Conservation (phyloP, 2,329 filamentous ascomycete species). For the Beauveria sp. region DNA sequence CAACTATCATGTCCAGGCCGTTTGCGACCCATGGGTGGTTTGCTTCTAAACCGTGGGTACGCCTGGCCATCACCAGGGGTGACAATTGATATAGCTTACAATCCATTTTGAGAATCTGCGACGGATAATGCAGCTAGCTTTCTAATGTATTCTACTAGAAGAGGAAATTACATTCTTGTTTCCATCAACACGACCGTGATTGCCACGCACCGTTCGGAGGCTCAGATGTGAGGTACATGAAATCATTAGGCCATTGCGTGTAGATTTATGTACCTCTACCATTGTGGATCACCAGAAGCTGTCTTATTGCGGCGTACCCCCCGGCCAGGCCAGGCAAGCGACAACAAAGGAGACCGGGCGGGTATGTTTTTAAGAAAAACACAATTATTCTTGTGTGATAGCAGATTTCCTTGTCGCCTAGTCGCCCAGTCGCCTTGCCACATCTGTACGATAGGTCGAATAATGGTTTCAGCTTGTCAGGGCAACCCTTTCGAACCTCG, state of each 20-base stretch:
- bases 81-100: neutral
- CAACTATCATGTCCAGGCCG: slow-evolving; percentile 29
- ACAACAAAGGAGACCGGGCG: too few relatives aligned
- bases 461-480: too few relatives aligned
- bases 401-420: too few relatives aligned
- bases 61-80: neutral
- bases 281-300: too few relatives aligned
- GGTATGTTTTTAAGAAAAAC: too few relatives aligned
- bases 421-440: too few relatives aligned
- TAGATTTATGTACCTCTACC: neutral
- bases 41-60: slow-evolving; percentile 19
- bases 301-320: too few relatives aligned
- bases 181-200: neutral
- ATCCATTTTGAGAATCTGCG: slow-evolving; percentile 4
- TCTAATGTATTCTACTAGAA: neutral
- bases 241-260: neutral
- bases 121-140: slow-evolving; percentile 4
- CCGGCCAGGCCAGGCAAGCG: too few relatives aligned
- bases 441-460: too few relatives aligned
- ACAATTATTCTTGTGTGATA: too few relatives aligned
- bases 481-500: too few relatives aligned
- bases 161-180: neutral
- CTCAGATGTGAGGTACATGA: neutral
- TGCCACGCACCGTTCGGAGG: neutral
- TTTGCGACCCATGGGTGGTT: slow-evolving; percentile 32